A percentile compares a stretch with the other conserved stretches of the same genome.
These are phyloP conservation scores for Fusarium pseudonygamai DNA, from an alignment of 2,329 filamentous ascomycete genomes.

Conservation along the genomic window DNA sequence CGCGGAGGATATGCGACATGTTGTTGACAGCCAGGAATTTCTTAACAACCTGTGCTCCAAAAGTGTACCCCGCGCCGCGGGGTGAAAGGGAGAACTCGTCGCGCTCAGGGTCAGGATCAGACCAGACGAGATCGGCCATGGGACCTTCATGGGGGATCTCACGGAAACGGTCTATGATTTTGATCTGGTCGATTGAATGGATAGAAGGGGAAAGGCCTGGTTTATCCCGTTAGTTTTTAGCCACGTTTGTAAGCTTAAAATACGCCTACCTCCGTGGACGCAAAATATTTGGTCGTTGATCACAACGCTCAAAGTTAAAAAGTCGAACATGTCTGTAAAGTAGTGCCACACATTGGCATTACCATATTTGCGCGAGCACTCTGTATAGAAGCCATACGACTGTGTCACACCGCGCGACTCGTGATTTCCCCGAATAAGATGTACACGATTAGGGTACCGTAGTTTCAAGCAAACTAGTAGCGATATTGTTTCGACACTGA, in stretches of 20 bases:
- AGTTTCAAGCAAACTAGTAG: conserved; percentile 97
- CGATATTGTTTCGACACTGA: conserved; percentile 98
- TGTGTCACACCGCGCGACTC: conserved; percentile 97
- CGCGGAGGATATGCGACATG: conserved; percentile 96
- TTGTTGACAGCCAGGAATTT: conserved; percentile 97
- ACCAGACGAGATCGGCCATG: conserved; percentile 99
- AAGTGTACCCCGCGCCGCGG: conserved; percentile 94
- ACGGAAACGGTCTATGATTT: conserved; percentile 98
- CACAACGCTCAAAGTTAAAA: conserved; percentile 93
- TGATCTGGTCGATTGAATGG: conserved; percentile 98
- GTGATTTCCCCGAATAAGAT: conserved; percentile 97
- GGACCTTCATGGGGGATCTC: conserved; percentile 98
- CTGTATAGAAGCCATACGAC: conserved; percentile 98
- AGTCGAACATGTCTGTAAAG: conserved; percentile 99
- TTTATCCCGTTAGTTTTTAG: conserved; percentile 3
- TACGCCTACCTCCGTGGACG: conserved; percentile 80
- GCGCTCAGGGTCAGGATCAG: conserved; percentile 94
- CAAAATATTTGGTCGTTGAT: conserved; percentile 99
- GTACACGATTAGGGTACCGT: conserved; percentile 93
- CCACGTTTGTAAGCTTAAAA: neutral
- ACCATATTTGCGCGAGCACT: conserved; percentile 97
- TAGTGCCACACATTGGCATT: conserved; percentile 99
- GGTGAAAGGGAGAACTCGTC: conserved; percentile 97
- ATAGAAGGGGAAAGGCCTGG: conserved; percentile 85
- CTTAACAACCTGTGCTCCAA: conserved; percentile 96